A percentile compares a stretch with the other conserved stretches of the same genome.
phyloP scores from a whole-genome alignment of 2,329 filamentous ascomycete genomes.

The Ophiostoma pallidulum region DNA sequence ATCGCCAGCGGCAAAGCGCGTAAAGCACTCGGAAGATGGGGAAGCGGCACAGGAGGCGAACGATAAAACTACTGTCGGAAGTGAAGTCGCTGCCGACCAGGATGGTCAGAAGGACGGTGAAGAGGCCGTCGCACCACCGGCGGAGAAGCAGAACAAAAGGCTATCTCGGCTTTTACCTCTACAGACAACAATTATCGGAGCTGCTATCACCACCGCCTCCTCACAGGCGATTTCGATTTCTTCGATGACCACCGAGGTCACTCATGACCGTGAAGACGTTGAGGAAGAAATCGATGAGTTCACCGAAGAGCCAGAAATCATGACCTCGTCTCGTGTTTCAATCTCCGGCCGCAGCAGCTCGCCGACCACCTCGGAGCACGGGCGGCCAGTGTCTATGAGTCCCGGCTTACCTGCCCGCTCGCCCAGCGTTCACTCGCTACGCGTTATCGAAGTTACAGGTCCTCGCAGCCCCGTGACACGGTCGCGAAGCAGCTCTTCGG shows the following conservation, averaged over 20 bases:
- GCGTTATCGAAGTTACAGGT: slow-evolving; percentile 47
- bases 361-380: slow-evolving; percentile 38
- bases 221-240: slow-evolving; percentile 3
- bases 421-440: slow-evolving; percentile 44
- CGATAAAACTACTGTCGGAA: background rate
- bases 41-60: background rate
- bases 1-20: slow-evolving; percentile 14
- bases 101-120: background rate
- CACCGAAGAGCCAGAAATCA: slow-evolving; percentile 49
- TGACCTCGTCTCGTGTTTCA: slow-evolving; percentile 48
- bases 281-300: slow-evolving; percentile 42
- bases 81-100: background rate
- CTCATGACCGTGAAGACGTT: slow-evolving; percentile 31
- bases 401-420: slow-evolving; percentile 32
- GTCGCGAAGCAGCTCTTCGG: slow-evolving; percentile 41
- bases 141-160: slow-evolving; percentile 5
- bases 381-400: slow-evolving; percentile 29
- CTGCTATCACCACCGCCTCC: slow-evolving; percentile 10
- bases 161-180: background rate
- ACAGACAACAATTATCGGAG: slow-evolving; percentile 8
- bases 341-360: slow-evolving; percentile 41
- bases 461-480: slow-evolving; percentile 40
- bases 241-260: slow-evolving; percentile 1
- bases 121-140: background rate
- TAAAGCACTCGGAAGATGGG: slow-evolving; percentile 4